Conservation (phyloP, 768 basidiomycete species). For the Exidia glandulosa region DNA sequence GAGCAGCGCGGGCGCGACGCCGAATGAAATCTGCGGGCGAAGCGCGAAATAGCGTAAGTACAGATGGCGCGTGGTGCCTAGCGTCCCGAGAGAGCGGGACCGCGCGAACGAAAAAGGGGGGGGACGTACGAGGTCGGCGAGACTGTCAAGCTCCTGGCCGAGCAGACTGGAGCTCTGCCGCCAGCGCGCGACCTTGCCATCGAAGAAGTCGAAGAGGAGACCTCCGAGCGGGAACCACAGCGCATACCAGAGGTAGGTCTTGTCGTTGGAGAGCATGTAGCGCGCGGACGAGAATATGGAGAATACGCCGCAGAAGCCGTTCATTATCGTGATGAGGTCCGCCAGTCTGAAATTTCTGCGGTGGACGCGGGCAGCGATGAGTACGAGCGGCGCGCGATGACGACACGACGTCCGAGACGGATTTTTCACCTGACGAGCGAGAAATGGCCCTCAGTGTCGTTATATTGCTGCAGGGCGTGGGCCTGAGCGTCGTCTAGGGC, state of each 20-base stretch:
- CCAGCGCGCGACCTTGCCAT: conserved; percentile 97
- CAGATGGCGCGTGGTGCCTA: conserved; percentile 6
- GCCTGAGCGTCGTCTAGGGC: conserved; percentile 20
- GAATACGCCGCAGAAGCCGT: conserved; percentile 94
- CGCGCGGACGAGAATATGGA: conserved; percentile 89
- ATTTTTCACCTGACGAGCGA: conserved; percentile 79
- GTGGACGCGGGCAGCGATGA: conserved; percentile 9
- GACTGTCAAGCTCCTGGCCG: conserved; percentile 93
- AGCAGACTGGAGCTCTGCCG: conserved; percentile 90
- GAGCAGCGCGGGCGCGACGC: conserved; percentile 90
- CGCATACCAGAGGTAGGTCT: conserved; percentile 76
- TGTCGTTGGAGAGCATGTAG: conserved; percentile 73
- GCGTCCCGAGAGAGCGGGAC: background rate
- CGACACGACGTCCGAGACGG: conserved; percentile 1
- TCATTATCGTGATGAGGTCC: conserved; percentile 97
- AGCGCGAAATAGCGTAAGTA: background rate
- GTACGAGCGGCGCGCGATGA: conserved; percentile 11
- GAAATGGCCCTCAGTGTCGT: conserved; percentile 90
- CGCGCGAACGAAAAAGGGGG: background rate
- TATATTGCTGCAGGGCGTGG: conserved; percentile 64
- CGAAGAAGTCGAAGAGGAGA: conserved; percentile 94
- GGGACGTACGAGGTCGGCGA: conserved; percentile 79
- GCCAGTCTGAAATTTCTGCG: conserved; percentile 92
- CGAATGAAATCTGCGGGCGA: conserved; percentile 76
- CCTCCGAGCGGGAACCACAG: conserved; percentile 82